Base-by-base conservation (phyloP, 345 rosid species). In the Sapria himalayana region DNA sequence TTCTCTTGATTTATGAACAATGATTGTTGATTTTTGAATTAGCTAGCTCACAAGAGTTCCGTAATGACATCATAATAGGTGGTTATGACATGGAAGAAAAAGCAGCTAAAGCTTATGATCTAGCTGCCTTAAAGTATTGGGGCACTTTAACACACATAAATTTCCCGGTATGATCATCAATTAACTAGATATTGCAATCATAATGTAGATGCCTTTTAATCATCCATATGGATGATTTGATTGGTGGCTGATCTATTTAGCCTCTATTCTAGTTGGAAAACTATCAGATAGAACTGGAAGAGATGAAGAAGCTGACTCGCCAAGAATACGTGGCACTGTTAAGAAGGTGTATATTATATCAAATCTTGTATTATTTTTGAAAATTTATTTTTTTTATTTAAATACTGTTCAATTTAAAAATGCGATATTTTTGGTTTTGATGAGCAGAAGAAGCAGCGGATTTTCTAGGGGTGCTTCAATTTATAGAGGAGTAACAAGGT, bases 401-500 rank as follows among this genome's bases (percentile, higher is more conserved):
- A 6, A 13, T 36, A 24, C 24, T 19, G 11, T 45, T 35, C 24
- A 15, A 34, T n/a, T 39, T 14, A 22, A 8, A 22, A 39, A 29
- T 33, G 7, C 12, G 4, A 19, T 17, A 21, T 33, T 25, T 11
- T 7, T 33, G 33, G 9, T 2, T 29, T 37, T 23, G 2, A 3
- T 49, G 52, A 49, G 24, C 76, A 78, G 91, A 67, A 78, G 70
- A 51, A 78, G 92, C 19, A 78, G 92, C 53, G 92, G 92, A 11
- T 78, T 78, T 29, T 78, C 92, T 0, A 78, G 92, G 42, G 92
- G 92, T 22, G 92, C 92, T 39, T 78, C 92, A 21, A 74, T 78
- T 51, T 78, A 74, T 48, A 67, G 92, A 74, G 92, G 92, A 55
- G 92, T 78, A 0, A 78, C 92, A 48, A 78, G 92, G 92, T 78